Conservation (phyloP, 1,284 basidiomycete species). For the Pisolithus thermaeus region DNA sequence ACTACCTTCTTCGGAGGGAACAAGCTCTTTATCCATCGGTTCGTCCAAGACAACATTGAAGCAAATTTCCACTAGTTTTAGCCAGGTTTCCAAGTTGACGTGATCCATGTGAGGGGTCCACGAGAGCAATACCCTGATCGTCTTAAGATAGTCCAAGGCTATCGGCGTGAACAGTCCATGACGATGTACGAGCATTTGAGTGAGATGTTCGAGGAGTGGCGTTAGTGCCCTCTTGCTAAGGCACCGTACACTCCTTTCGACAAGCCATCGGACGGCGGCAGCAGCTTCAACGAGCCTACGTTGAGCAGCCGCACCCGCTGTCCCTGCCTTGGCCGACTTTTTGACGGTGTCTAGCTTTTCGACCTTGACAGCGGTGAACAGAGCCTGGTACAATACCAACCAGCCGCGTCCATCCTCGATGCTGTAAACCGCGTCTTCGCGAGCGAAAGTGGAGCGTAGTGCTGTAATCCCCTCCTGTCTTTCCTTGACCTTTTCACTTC, state of each 20-base stretch:
- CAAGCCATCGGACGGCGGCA: constrained; percentile 64
- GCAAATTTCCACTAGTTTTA: constrained; percentile 58
- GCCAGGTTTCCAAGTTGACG: constrained; percentile 64
- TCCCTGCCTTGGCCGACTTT: constrained; percentile 37
- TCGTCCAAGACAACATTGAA: constrained; percentile 76
- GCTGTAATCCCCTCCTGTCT: constrained; percentile 60
- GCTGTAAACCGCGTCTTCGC: constrained; percentile 44
- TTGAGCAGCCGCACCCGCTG: constrained; percentile 36
- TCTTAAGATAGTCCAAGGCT: constrained; percentile 78
- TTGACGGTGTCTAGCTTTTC: constrained; percentile 56
- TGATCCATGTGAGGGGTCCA: constrained; percentile 77
- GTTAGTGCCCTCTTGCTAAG: constrained; percentile 52
- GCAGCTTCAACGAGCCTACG: constrained; percentile 61
- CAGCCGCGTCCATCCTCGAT: constrained; percentile 55
- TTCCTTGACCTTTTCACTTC: constrained; percentile 67
- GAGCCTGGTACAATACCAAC: constrained; percentile 66
- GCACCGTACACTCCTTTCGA: constrained; percentile 49
- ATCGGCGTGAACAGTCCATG: constrained; percentile 59
- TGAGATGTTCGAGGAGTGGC: constrained; percentile 62
- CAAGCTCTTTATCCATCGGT: constrained; percentile 42
- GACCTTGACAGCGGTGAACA: constrained; percentile 60
- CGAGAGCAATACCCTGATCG: constrained; percentile 58
- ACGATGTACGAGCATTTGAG: constrained; percentile 53
- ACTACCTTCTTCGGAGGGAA: constrained; percentile 21
- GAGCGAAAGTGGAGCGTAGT: constrained; percentile 59